These are phyloP conservation scores for Elymus sibiricus DNA, from an alignment of 176 grass and related monocot genomes.

Conservation along the genomic window DNA sequence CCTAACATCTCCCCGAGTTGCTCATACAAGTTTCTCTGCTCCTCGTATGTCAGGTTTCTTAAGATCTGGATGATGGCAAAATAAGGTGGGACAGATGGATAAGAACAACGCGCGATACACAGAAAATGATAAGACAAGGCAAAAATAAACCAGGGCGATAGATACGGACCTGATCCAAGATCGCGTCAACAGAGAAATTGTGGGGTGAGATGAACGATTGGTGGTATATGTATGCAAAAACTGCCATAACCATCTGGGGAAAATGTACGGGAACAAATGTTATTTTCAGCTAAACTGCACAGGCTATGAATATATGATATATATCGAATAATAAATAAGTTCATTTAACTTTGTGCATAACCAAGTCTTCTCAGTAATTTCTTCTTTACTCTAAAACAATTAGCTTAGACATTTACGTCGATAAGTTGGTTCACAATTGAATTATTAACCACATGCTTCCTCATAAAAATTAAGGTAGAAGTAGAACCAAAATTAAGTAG, in stretches of 20 bases:
- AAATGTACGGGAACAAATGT: conserved; percentile 19
- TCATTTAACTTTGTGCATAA: neutral
- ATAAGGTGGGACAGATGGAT: neutral
- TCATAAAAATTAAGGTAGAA: neutral
- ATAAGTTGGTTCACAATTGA: neutral
- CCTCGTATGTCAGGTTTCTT: conserved; percentile 80
- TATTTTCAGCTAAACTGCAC: conserved; percentile 1
- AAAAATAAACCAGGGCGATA: neutral
- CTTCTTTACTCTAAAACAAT: neutral
- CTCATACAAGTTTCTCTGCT: conserved; percentile 75
- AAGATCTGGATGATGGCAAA: conserved; percentile 35
- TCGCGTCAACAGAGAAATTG: conserved; percentile 75
- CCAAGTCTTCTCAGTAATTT: neutral
- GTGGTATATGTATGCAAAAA: conserved; percentile 99
- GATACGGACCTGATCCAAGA: conserved; percentile 77
- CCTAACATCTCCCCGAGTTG: conserved; percentile 69
- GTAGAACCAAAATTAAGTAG: neutral
- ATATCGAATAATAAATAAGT: neutral
- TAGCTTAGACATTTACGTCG: neutral
- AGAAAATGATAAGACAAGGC: neutral
- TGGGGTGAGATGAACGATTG: conserved; percentile 89
- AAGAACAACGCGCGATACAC: neutral
- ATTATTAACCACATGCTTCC: neutral
- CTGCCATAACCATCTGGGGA: conserved; percentile 96
- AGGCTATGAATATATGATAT: neutral